Percentiles rank a stretch among this genome's conserved stretches.
phyloP scores from a whole-genome alignment of 2,329 filamentous ascomycete species.

The Aureobasidium sp. region DNA sequence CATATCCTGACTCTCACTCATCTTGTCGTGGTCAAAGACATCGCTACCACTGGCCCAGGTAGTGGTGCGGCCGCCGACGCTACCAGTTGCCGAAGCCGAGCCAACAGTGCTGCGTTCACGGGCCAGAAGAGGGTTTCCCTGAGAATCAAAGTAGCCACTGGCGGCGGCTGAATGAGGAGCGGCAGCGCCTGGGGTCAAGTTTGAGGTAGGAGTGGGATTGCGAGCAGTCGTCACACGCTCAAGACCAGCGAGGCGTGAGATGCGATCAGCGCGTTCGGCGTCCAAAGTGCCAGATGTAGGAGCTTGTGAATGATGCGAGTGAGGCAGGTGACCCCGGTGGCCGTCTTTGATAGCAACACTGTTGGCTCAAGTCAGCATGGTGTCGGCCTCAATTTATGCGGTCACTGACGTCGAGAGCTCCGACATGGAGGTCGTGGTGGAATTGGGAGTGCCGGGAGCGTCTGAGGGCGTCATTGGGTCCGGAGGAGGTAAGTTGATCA shows the following conservation, averaged over 20 bases:
- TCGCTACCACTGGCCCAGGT: constrained; percentile 64
- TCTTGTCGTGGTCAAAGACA: constrained; percentile 56
- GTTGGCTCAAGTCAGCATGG: neutral
- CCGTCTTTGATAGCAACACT: constrained; percentile 88
- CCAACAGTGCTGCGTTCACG: constrained; percentile 82
- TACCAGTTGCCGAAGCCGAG: constrained; percentile 80
- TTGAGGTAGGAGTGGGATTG: constrained; percentile 32
- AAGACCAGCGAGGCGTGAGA: constrained; percentile 87
- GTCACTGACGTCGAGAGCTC: constrained; percentile 62
- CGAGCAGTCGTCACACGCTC: constrained; percentile 78
- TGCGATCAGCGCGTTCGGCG: constrained; percentile 88
- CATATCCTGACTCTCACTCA: constrained; percentile 51
- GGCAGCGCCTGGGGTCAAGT: constrained; percentile 41
- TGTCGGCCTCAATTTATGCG: neutral
- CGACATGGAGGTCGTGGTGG: constrained; percentile 83
- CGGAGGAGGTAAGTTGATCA: constrained; percentile 79
- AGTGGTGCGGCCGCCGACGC: constrained; percentile 56
- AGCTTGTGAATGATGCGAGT: constrained; percentile 39
- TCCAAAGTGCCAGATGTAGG: constrained; percentile 63
- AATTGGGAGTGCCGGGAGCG: constrained; percentile 87
- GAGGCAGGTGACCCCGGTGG: constrained; percentile 71
- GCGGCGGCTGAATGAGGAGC: constrained; percentile 34
- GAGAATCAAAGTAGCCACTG: constrained; percentile 71
- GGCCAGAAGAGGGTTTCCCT: constrained; percentile 58
- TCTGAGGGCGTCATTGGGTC: constrained; percentile 83